Conservation (phyloP, 495 filamentous ascomycete species). For the Trichoderma erinaceum region DNA sequence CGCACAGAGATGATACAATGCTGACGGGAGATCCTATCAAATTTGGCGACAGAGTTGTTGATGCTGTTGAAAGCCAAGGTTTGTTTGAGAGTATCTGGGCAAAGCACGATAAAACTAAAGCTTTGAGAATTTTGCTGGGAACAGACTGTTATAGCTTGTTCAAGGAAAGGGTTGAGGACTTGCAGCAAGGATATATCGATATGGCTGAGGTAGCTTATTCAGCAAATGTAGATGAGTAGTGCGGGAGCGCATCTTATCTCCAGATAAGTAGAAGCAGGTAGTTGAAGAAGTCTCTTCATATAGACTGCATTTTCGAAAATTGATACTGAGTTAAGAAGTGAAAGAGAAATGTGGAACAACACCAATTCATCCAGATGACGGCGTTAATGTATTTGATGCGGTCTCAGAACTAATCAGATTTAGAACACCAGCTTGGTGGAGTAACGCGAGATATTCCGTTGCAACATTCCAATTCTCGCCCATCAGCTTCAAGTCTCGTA, state of each 20-base stretch:
- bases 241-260: not conserved
- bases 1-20: not conserved
- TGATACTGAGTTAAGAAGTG: no score
- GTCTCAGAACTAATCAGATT: not conserved
- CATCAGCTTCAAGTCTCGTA: not conserved
- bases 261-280: not conserved
- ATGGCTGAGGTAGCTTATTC: not conserved
- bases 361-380: not conserved
- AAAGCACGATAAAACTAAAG: not conserved
- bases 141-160: not conserved
- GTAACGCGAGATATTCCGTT: conserved; percentile 1
- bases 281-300: not conserved
- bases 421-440: not conserved
- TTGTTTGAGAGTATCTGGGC: not conserved
- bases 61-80: not conserved
- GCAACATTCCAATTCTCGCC: not conserved
- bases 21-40: not conserved
- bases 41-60: conserved; percentile 3
- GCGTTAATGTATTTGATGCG: not conserved
- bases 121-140: not conserved
- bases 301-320: no score
- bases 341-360: no score
- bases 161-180: not conserved
- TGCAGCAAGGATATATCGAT: not conserved
- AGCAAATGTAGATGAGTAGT: not conserved